Evolutionary conservation across 306 rosid species (phyloP), one percentile per base, ranked within the genome.

Genomic region (Rosa persica): DNA sequence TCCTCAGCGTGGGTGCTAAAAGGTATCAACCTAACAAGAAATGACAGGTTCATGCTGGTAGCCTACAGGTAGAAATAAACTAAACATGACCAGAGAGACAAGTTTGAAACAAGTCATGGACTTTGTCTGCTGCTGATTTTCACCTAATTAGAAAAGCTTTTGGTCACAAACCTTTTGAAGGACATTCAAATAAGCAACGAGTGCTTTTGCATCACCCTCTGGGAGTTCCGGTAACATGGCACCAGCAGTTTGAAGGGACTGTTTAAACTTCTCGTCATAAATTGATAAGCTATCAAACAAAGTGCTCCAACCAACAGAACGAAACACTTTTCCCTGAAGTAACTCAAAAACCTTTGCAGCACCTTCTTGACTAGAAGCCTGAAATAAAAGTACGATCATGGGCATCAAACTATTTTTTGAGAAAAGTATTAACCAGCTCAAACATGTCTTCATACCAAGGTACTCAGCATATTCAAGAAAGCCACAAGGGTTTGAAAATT

Each of bases 271-370:
- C 85, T 95, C 98, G 39, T 92, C 97, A 73, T 92, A 95, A 79
- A 95, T 95, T 76, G 98, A 87, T 83, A 95, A 86, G 89, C 97
- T 91, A 81, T 90, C 92, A 86, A 92, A 95, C 85, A 92, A 89
- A 78, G 98, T 95, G 83, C 93, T 91, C 98, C 98, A 95, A 75
- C 98, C 98, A 88, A 95, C 92, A 73, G 98, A 95, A 79, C 98
- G 97, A 82, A 95, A 95, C 68, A 93, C 87, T 85, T 92, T 95
- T 43, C 98, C 97, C 89, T 89, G 94, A 73, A 95, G 97, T 83
- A 95, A 86, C 87, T 95, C 98, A 80, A 86, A 93, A 87, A 92
- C 95, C 90, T 88, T 95, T 55, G 91, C 86, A 76, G 98, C 98
- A 64, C 98, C 98, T 80, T 94, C 98, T 83, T 91, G 89, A 86